Evolutionary conservation across 83 land plant genomes (phyloP).

Genomic region (Picea abies): DNA sequence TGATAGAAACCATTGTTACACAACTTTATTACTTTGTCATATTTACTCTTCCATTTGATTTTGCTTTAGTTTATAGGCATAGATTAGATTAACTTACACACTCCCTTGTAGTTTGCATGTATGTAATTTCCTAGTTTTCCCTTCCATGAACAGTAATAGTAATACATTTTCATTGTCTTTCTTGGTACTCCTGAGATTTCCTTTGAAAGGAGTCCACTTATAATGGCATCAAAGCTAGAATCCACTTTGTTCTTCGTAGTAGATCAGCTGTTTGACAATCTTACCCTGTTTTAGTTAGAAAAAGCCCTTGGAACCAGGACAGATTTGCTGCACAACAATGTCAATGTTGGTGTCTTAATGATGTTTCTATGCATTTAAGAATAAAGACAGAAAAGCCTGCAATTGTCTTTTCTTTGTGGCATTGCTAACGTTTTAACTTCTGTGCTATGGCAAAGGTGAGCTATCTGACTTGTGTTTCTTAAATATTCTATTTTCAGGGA

Average conservation of each 20-base stretch:
- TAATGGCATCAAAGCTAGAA: too few species aligned
- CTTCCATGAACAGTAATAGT: too few species aligned
- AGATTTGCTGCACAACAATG: neutral
- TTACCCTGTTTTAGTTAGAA: neutral
- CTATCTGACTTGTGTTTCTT: neutral
- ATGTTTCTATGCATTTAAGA: neutral
- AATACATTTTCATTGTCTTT: too few species aligned
- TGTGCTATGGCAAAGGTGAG: neutral
- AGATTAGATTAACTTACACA: too few species aligned
- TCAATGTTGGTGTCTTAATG: neutral
- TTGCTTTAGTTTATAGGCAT: too few species aligned
- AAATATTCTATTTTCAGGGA: conserved; percentile 47
- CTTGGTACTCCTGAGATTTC: too few species aligned
- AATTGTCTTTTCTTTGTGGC: neutral
- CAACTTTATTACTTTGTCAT: too few species aligned
- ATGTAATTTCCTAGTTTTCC: too few species aligned
- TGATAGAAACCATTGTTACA: too few species aligned
- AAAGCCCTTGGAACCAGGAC: neutral
- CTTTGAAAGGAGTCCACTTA: too few species aligned
- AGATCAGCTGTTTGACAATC: neutral
- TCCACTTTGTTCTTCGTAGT: neutral
- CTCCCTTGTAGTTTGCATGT: too few species aligned
- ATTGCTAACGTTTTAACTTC: neutral
- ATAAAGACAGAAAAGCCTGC: neutral
- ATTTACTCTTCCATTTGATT: too few species aligned